Conservation (phyloP, 2,329 filamentous ascomycete genomes). For the Dendryphion nanum region DNA sequence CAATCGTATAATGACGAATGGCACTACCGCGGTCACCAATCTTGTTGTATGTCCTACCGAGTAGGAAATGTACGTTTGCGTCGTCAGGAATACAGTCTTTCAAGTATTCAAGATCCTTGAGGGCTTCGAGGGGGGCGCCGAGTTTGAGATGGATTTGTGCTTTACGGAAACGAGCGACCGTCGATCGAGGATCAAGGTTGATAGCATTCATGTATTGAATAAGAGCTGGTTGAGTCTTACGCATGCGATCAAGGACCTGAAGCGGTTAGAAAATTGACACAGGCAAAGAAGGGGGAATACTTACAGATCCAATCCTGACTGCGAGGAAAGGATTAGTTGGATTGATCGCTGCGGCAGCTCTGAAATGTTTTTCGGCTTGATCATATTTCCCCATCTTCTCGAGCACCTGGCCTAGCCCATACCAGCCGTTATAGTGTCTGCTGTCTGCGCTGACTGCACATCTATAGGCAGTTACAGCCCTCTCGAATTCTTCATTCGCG, state of each 20-base stretch:
- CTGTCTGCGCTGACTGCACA: constrained; percentile 81
- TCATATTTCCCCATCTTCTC: constrained; percentile 89
- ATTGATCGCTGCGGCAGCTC: constrained; percentile 84
- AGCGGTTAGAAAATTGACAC: too few relatives aligned
- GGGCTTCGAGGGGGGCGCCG: constrained; percentile 66
- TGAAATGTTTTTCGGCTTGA: constrained; percentile 88
- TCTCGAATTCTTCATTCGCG: constrained; percentile 95
- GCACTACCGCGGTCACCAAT: constrained; percentile 65
- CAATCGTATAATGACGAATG: constrained; percentile 93
- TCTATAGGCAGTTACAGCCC: constrained; percentile 83
- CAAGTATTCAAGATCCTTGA: constrained; percentile 80
- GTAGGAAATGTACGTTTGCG: constrained; percentile 90
- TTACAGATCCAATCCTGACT: constrained; percentile 84
- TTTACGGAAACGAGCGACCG: constrained; percentile 89
- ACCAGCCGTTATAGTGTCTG: constrained; percentile 98
- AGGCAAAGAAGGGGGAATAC: too few relatives aligned
- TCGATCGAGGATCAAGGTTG: constrained; percentile 75
- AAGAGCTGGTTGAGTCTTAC: constrained; percentile 75
- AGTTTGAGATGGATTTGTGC: constrained; percentile 81
- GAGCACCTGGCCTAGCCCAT: constrained; percentile 78
- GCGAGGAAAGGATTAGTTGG: constrained; percentile 90
- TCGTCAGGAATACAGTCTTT: constrained; percentile 92
- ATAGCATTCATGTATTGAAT: constrained; percentile 80
- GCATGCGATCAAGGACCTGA: constrained; percentile 73
- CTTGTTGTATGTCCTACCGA: constrained; percentile 72